Percentiles rank a stretch among this genome's conserved stretches.
These are phyloP conservation scores for Barbatosphaeria neglecta DNA, from an alignment of 495 filamentous ascomycete species.

Conservation along the genomic window DNA sequence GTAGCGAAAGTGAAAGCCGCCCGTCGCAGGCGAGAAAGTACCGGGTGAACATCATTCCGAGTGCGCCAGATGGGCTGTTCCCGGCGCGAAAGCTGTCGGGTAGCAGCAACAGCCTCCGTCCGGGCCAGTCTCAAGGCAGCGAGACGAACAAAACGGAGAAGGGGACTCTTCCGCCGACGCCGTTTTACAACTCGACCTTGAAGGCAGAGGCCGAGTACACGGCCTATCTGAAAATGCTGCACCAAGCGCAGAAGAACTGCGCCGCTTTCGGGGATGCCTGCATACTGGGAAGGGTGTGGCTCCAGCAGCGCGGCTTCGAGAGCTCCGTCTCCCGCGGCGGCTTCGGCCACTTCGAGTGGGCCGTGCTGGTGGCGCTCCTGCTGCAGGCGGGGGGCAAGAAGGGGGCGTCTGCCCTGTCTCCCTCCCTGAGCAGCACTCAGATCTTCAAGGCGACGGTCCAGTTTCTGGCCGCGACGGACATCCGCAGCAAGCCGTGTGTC, in stretches of 20 bases:
- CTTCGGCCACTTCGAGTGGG: conserved; percentile 91
- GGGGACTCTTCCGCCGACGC: conserved; percentile 41
- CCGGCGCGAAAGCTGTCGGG: conserved; percentile 54
- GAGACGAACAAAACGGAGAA: no score
- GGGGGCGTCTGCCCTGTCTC: conserved; percentile 57
- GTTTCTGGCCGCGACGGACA: conserved; percentile 60
- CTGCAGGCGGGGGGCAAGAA: conserved; percentile 62
- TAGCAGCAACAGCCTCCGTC: conserved; percentile 57
- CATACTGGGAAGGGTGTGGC: conserved; percentile 75
- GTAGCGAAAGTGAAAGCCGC: conserved; percentile 11
- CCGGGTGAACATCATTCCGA: conserved; percentile 67
- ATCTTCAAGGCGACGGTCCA: conserved; percentile 87
- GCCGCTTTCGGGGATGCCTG: conserved; percentile 69
- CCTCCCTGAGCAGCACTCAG: conserved; percentile 81
- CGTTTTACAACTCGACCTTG: conserved; percentile 82
- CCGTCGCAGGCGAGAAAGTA: conserved; percentile 24
- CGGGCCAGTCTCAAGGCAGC: conserved; percentile 23
- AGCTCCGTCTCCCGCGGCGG: conserved; percentile 60
- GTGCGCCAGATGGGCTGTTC: conserved; percentile 55
- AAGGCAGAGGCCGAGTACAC: conserved; percentile 63
- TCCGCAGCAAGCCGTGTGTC: conserved; percentile 50
- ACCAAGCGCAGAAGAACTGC: conserved; percentile 53
- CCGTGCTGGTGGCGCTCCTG: conserved; percentile 62
- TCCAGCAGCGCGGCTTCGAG: conserved; percentile 74
- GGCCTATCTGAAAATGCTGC: conserved; percentile 60